Conservation (phyloP, 2,329 filamentous ascomycete genomes). For the Paracamarosporium sp. region DNA sequence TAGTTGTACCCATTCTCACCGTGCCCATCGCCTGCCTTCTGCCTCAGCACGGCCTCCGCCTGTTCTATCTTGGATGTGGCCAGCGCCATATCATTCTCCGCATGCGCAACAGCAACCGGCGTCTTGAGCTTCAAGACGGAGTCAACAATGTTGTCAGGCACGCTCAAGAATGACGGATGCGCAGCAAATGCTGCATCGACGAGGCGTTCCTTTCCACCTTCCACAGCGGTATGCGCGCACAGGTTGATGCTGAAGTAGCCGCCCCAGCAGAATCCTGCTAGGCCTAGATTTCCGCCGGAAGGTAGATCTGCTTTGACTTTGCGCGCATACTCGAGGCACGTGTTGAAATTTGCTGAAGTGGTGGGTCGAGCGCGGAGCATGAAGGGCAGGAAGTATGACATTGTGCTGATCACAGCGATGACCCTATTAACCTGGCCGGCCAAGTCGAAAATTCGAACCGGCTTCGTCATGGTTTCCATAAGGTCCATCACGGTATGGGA, state of each 20-base stretch:
- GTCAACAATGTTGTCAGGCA: constrained; percentile 12
- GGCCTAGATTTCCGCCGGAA: constrained; percentile 17
- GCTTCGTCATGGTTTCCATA: constrained; percentile 15
- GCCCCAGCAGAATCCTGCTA: constrained; percentile 33
- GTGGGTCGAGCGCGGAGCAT: constrained; percentile 14
- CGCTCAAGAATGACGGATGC: constrained; percentile 20
- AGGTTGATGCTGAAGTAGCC: constrained; percentile 20
- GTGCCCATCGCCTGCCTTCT: constrained; percentile 18
- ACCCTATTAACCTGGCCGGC: constrained; percentile 3
- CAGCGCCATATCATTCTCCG: constrained; percentile 23
- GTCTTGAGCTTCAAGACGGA: constrained; percentile 21
- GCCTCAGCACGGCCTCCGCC: constrained; percentile 19
- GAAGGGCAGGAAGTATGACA: constrained; percentile 16
- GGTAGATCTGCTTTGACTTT: constrained; percentile 13
- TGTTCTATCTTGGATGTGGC: constrained; percentile 19
- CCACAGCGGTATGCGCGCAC: constrained; percentile 9
- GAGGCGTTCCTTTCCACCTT: constrained; percentile 11
- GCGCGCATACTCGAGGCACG: constrained; percentile 12
- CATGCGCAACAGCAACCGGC: constrained; percentile 24
- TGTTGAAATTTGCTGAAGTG: neutral
- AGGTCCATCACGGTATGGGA: constrained; percentile 7
- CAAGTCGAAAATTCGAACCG: constrained; percentile 8
- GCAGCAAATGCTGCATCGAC: constrained; percentile 25
- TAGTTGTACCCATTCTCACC: constrained; percentile 22
- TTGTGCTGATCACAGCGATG: neutral